Percentiles rank a stretch among this genome's conserved stretches.
These are phyloP conservation scores for Fusarium sp. DNA, from an alignment of 2,329 filamentous ascomycete genomes.

Conservation along the genomic window DNA sequence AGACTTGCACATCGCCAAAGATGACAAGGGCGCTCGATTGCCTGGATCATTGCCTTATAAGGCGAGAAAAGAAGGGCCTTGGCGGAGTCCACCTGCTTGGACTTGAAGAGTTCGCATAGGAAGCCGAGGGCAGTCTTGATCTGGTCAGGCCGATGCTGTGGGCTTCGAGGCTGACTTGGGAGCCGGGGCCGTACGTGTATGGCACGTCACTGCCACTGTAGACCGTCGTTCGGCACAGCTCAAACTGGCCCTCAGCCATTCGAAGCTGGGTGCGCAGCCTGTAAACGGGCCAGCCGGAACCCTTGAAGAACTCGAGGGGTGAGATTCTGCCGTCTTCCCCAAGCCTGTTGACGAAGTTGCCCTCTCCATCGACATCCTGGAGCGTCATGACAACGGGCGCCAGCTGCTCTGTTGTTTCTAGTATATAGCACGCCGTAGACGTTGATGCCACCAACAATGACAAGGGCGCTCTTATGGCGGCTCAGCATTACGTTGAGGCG, in stretches of 20 bases:
- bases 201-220: neutral
- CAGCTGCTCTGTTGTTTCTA: too few relatives aligned
- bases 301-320: neutral
- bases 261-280: neutral
- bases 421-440: too few relatives aligned
- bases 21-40: too few relatives aligned
- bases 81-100: too few relatives aligned
- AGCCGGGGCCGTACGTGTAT: neutral
- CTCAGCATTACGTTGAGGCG: slow-evolving; percentile 18
- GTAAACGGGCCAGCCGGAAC: neutral
- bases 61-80: too few relatives aligned
- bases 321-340: neutral
- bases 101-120: too few relatives aligned
- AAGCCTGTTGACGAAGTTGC: neutral
- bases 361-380: too few relatives aligned
- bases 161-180: neutral
- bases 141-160: too few relatives aligned
- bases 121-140: too few relatives aligned
- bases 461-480: slow-evolving; percentile 10
- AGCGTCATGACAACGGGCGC: too few relatives aligned
- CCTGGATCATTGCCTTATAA: too few relatives aligned
- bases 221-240: neutral
- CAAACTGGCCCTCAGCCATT: neutral
- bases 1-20: too few relatives aligned
- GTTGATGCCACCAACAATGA: slow-evolving; percentile 7